phyloP scores from a whole-genome alignment of 257 asterid genomes.

The Salvia splendens region DNA sequence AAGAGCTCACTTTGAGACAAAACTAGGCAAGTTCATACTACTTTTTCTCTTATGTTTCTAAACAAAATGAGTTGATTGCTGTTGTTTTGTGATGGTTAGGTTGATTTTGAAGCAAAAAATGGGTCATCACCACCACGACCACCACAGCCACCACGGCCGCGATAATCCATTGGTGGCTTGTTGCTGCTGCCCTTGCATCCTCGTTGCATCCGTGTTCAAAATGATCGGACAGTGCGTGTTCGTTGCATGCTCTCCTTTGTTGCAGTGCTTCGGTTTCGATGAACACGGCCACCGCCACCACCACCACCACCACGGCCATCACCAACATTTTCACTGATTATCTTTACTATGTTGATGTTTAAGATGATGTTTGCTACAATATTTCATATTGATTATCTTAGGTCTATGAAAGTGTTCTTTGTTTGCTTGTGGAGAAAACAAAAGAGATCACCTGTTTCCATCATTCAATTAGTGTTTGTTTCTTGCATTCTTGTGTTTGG shows the following conservation, averaged over 20 bases:
- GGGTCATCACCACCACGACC: conserved; percentile 41
- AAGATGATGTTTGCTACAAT: too few species aligned
- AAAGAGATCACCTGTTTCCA: too few species aligned
- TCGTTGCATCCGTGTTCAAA: conserved; percentile 38
- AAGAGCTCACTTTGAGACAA: too few species aligned
- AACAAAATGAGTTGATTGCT: background rate
- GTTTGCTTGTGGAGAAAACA: too few species aligned
- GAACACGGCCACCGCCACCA: conserved; percentile 62
- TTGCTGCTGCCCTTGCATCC: conserved; percentile 49
- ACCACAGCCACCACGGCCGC: background rate
- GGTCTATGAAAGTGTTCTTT: too few species aligned
- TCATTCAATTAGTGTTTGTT: too few species aligned
- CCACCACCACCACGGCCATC: conserved; percentile 37
- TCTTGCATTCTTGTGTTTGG: too few species aligned
- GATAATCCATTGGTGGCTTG: conserved; percentile 39
- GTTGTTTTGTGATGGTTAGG: background rate
- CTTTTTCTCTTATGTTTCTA: too few species aligned
- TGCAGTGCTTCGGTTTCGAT: conserved; percentile 67
- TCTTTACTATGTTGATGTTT: background rate
- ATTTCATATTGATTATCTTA: too few species aligned
- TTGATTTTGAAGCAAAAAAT: conserved; percentile 6
- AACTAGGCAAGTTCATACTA: too few species aligned
- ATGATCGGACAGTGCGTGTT: conserved; percentile 49
- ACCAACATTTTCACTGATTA: conserved; percentile 39
- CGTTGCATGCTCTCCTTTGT: conserved; percentile 56